Base-by-base conservation (phyloP, 2,329 filamentous ascomycete genomes). In the Lachnellula hyalina region DNA sequence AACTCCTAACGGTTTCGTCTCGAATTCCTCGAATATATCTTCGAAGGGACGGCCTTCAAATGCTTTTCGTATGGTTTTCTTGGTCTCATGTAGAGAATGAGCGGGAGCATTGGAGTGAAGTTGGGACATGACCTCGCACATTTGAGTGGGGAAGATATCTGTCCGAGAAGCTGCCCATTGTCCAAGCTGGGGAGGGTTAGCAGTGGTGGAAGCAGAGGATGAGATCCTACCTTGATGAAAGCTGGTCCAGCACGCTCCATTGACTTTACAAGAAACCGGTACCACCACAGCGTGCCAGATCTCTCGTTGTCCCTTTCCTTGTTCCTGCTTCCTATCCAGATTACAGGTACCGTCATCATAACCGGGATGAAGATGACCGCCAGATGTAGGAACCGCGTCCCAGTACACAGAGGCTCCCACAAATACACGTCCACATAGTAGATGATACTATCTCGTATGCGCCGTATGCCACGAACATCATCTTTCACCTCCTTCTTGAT, bases 161-260 rank as follows among this genome's bases (percentile, higher is more conserved):
- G 92, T 89, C 69, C 94, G 82, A 5, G 94, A 97, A 3, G 94
- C 94, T 17, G 94, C 94, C 94, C 94, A 99, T 84, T 99, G 94
- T 15, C 94, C 94, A 52, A 99, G 83, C 85, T 92, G 64, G 54
- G 36, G 17, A 11, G 12, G 38, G 60, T 65, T 61, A 65, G 64
- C 50, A 61, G n/a, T 28, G 49, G 48, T 17, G 3, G 19, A 19
- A 51, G 28, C 14, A 2, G 15, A 41, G 9, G 12, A 47, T 17
- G 34, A 35, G 32, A 14, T 38, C 19, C 49, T 73, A 90, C 88
- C 81, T 99, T 99, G 74, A 99, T 99, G 68, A 99, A 99, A 0
- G 94, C 91, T 45, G 94, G 92, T 0, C 94, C 94, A 17, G 93
- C 90, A 68, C 85, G 80, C 73, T 99, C 93, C 94, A 99, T 97